Base-by-base conservation (phyloP, 768 basidiomycete genomes). In the Tephrocybe sp. region DNA sequence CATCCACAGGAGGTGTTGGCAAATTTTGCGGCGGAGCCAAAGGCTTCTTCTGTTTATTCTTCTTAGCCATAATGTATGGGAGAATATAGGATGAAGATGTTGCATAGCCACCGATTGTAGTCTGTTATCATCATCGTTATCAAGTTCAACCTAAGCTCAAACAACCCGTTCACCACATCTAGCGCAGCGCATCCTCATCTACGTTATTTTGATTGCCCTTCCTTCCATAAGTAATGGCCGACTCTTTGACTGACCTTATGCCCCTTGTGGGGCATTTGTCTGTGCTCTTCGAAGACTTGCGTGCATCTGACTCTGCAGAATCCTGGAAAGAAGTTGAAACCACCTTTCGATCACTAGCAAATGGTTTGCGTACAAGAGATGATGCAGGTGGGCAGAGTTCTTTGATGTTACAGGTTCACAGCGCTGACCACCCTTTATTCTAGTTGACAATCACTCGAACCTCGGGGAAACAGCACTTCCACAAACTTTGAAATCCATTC, bases 381-480 rank as follows among this genome's bases (percentile, higher is more conserved):
- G 71, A 71, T 26, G 54, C 73, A 66, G 77, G 85, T 83, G 48
- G 40, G 73, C 20, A 48, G 46, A 42, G 30, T 20, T 24, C 9
- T 51, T 21, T 18, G 38, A 17, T 24, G 55, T 18, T 25, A 30
- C 24, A 25, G 7, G 17, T 32, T 38, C 20, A 30, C 28, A 30
- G 28, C 12, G 20, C 53, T 54, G 12, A 51, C 23, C 17, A 17
- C 45, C n/a, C n/a, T 40, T 55, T 58, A 46, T 55, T 50, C 44
- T 64, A 88, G 87, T 79, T 57, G 88, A 91, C 63, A 79, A 83
- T 55, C 90, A 88, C 65, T 80, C 86, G 10, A 63, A 74, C 45
- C 75, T 93, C 24, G 91, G 90, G 48, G 73, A 71, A 61, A 80
- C 84, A 3, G 61, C 76, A 38, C 74, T 93, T 39, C 86, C 89